Evolutionary conservation across 2,329 filamentous ascomycete genomes (phyloP), one percentile per base, ranked within the genome.

Genomic region (Hypoxylon sp.): DNA sequence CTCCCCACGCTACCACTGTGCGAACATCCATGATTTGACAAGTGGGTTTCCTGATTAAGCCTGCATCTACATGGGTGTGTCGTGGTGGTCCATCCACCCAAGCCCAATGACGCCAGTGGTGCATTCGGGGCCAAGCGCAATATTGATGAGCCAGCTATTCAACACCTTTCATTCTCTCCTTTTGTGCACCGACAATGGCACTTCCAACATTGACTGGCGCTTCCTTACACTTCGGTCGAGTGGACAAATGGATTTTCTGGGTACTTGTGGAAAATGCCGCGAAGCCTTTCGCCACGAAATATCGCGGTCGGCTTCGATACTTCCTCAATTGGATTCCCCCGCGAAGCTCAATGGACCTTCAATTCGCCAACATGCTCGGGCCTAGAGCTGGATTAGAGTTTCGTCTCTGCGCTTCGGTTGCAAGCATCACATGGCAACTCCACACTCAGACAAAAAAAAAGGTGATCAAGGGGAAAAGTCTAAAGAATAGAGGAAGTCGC

Each of bases 1-100:
- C 68, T 71, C 72, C 71, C 74, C 72, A 73, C 73, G 71, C 67
- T 63, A 32, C 37, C 65, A 57, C 59, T 34, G 51, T 71, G 69
- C 65, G 66, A 70, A 53, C 37, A 59, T 52, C 55, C 52, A 64
- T 65, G 65, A 70, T 67, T 69, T 64, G 67, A 66, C 60, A 66
- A 65, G 30, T 43, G 37, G 52, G 50, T 57, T 63, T 47, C 56
- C 66, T 62, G 56, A 68, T 68, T 67, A 64, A 54, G 68, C 16
- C 37, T 55, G 47, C 64, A 55, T 63, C 41, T 65, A 30, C 64
- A 70, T 61, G 67, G 67, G 67, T 64, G 34, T 58, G 63, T 65
- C 66, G 66, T 68, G 63, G 56, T 65, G 43, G 55, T 21, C 53
- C 45, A 54, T 60, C 53, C 43, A 32, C 19, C 19, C 53, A 68